These are phyloP conservation scores for Talaromyces nanjingensis DNA, from an alignment of 495 filamentous ascomycete genomes.

Conservation along the genomic window DNA sequence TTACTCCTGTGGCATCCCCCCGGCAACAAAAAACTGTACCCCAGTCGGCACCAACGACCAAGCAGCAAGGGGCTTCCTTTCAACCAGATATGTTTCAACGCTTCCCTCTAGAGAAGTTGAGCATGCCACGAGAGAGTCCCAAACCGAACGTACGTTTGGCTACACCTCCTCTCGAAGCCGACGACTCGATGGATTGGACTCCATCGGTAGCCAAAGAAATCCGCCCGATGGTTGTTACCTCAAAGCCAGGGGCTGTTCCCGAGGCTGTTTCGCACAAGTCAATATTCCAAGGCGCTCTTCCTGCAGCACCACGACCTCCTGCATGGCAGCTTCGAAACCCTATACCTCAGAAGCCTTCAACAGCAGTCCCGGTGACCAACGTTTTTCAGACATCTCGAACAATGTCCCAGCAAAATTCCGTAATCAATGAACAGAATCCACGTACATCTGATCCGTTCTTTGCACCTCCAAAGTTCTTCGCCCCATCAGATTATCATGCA, in stretches of 20 bases:
- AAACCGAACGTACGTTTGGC: slow-evolving; percentile 25
- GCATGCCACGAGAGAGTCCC: slow-evolving; percentile 19
- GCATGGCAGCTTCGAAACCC: slow-evolving; percentile 59
- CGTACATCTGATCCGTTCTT: slow-evolving; percentile 28
- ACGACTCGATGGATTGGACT: slow-evolving; percentile 74
- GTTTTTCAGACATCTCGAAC: slow-evolving; percentile 27
- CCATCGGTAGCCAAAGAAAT: slow-evolving; percentile 50
- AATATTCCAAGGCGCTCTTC: slow-evolving; percentile 56
- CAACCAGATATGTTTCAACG: slow-evolving; percentile 16
- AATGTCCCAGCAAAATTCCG: not conserved
- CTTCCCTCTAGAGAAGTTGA: slow-evolving; percentile 37
- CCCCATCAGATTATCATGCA: slow-evolving; percentile 30
- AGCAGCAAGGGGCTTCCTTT: slow-evolving; percentile 11
- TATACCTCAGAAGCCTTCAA: slow-evolving; percentile 27
- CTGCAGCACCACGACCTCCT: slow-evolving; percentile 57
- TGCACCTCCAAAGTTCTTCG: slow-evolving; percentile 46
- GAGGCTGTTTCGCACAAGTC: slow-evolving; percentile 34
- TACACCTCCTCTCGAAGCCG: slow-evolving; percentile 30
- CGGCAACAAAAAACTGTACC: slow-evolving; percentile 16
- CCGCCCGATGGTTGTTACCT: slow-evolving; percentile 33
- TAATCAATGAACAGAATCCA: not conserved
- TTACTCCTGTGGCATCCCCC: slow-evolving; percentile 28
- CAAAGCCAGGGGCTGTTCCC: slow-evolving; percentile 28
- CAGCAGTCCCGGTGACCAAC: slow-evolving; percentile 30
- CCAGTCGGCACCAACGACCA: slow-evolving; percentile 11